Evolutionary conservation across 78 protist species (phyloP).

Genomic region (Dictyostelium firmibasis): DNA sequence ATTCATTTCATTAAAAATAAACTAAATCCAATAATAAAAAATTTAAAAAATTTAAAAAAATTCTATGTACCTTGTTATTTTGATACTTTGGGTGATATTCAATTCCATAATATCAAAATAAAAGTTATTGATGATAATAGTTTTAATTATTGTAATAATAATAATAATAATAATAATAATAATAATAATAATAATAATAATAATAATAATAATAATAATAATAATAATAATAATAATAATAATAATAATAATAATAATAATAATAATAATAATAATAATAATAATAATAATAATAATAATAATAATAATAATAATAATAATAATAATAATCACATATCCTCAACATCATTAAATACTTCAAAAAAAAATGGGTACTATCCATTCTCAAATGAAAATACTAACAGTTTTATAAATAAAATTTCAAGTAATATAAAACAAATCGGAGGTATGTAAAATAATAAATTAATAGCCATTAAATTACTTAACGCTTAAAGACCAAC

Average conservation of each 20-base stretch:
- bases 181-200: neutral
- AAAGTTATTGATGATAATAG: neutral
- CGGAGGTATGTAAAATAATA: neutral
- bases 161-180: neutral
- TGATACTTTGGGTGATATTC: neutral
- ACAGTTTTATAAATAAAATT: neutral
- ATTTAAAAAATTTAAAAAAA: neutral
- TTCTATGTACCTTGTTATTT: neutral
- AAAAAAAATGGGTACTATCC: neutral
- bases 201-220: neutral
- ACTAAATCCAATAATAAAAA: neutral
- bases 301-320: neutral
- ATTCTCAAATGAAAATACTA: neutral
- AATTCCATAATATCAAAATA: neutral
- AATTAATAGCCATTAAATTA: too few species aligned
- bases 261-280: neutral
- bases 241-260: neutral
- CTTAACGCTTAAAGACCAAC: too few species aligned
- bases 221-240: neutral
- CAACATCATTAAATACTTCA: neutral
- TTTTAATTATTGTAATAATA: too few species aligned
- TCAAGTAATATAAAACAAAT: neutral
- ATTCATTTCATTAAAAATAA: neutral
- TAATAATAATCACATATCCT: neutral
- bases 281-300: neutral